Evolutionary conservation across 2,329 filamentous ascomycete genomes (phyloP), one percentile per base, ranked within the genome.

Genomic region (Alternaria sp.): DNA sequence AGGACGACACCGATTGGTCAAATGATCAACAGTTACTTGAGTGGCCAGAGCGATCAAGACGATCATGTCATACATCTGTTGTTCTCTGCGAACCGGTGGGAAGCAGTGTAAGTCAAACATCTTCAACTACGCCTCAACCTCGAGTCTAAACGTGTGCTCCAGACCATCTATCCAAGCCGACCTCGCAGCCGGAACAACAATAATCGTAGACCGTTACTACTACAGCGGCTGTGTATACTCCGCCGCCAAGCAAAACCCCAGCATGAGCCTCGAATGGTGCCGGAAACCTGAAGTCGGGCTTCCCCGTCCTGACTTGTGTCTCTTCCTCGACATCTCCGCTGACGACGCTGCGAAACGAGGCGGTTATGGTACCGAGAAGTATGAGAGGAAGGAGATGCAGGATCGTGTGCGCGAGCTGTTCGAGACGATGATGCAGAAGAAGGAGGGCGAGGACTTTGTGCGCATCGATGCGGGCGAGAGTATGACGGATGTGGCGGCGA

Each of bases 161-260:
- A 65, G 62, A 5, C 43, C 59, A 6, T 55, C 54, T 18, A 58
- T 64, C 7, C 69, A 75, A 64, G 54, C 71, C 21, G 75, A 78
- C 7, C 83, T 97, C 6, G 81, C 84, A 1, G 79, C 84, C 2
- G 94, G 95, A 9, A 89, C 86, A 20, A 96, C 89, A 0, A 86
- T 99, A 30, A 84, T 99, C 43, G 90, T 95, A 70, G 96, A 99
- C 80, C 90, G 96, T 51, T 99, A 98, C 83, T 97, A 96, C 78
- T 95, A 97, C 83, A 96, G 92, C 20, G 96, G 96, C 58, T 92
- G 94, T 61, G 93, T 97, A 54, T 99, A 98, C 83, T 93, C 90
- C 23, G 93, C 93, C 0, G 95, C 96, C 4, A 98, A 98, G 78
- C 85, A 88, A 47, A 93, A 92, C 70, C 87, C 90, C 0, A 79